These are phyloP conservation scores for Fistulinella prunicolor DNA, from an alignment of 768 basidiomycete species.

Conservation along the genomic window DNA sequence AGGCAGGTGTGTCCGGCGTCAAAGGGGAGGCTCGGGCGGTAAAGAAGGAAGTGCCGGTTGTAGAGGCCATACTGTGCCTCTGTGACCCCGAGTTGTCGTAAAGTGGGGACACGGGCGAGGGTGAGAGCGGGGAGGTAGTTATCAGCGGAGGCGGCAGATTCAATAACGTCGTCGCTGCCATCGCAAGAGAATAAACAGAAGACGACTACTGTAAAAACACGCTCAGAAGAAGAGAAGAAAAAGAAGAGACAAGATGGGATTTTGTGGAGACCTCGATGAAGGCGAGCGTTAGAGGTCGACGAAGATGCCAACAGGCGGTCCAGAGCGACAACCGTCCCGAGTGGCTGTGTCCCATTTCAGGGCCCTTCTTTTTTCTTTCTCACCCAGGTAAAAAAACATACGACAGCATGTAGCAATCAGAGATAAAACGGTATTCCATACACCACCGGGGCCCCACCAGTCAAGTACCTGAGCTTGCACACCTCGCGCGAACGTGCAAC, in stretches of 20 bases:
- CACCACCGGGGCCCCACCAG: conserved; percentile 91
- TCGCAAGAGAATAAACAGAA: background rate
- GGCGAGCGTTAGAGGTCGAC: too few species aligned
- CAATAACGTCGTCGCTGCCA: conserved; percentile 13
- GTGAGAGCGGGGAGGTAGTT: conserved; percentile 14
- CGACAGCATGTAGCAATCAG: conserved; percentile 29
- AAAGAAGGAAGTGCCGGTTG: conserved; percentile 25
- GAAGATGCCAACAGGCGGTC: too few species aligned
- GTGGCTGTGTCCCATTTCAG: conserved; percentile 14
- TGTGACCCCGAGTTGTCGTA: conserved; percentile 15
- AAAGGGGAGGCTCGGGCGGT: conserved; percentile 27
- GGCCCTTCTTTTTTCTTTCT: background rate
- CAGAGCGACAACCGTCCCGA: conserved; percentile 4
- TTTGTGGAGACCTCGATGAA: background rate
- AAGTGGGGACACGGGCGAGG: conserved; percentile 11
- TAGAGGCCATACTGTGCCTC: conserved; percentile 25
- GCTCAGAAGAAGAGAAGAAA: background rate
- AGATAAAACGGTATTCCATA: conserved; percentile 96
- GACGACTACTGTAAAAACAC: background rate
- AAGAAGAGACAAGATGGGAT: background rate
- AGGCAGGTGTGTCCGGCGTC: conserved; percentile 18
- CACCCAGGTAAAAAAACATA: background rate
- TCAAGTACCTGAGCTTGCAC: conserved; percentile 91
- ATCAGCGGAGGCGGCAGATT: conserved; percentile 12
- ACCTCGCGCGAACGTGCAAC: conserved; percentile 74